Percentiles rank a stretch among this genome's conserved stretches.
Evolutionary conservation across 495 filamentous ascomycete species (phyloP).

Genomic region (Talaromyces stipitatus): DNA sequence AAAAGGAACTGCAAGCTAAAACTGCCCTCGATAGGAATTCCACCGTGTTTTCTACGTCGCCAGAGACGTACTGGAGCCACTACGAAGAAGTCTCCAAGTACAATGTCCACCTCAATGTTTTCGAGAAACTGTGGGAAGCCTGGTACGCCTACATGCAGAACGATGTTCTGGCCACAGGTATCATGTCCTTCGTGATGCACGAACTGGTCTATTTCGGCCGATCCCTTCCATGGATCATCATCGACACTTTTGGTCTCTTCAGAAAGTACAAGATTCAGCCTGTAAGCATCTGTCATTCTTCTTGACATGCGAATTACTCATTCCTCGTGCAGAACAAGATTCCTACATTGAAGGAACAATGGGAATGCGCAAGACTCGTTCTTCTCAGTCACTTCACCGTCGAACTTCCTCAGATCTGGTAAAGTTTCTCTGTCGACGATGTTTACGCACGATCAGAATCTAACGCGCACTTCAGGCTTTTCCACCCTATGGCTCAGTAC

Average conservation of each 20-base stretch:
- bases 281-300: conserved; percentile 35
- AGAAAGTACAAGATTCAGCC: conserved; percentile 84
- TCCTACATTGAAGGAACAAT: conserved; percentile 83
- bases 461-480: conserved; percentile 50
- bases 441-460: neutral
- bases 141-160: conserved; percentile 93
- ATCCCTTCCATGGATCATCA: conserved; percentile 77
- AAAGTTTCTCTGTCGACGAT: conserved; percentile 9
- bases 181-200: conserved; percentile 87
- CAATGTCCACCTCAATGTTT: conserved; percentile 72
- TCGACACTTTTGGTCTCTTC: conserved; percentile 77
- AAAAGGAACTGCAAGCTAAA: neutral
- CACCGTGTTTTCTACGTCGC: conserved; percentile 33
- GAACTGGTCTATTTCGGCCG: conserved; percentile 83
- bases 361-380: conserved; percentile 86
- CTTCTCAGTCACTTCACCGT: conserved; percentile 93
- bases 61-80: conserved; percentile 59
- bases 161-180: conserved; percentile 82
- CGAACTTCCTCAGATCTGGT: conserved; percentile 96
- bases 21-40: conserved; percentile 32
- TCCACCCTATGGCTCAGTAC: conserved; percentile 95
- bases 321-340: conserved; percentile 61
- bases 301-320: neutral
- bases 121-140: conserved; percentile 77
- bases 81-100: conserved; percentile 75